Base-by-base conservation (phyloP, 306 rosid species). In the Vicia villosa region DNA sequence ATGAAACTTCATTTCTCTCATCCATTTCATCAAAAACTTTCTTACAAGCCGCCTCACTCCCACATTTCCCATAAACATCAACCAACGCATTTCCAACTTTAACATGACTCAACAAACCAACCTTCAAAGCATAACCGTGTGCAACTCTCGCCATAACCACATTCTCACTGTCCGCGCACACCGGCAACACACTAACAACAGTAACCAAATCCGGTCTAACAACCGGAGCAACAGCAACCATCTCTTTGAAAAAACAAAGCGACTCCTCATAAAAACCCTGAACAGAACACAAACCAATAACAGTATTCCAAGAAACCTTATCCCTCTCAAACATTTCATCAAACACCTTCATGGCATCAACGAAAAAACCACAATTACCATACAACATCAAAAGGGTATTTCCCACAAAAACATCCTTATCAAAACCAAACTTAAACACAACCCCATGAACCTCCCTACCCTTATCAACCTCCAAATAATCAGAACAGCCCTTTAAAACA, bases 41-140 rank as follows among this genome's bases (percentile, higher is more conserved):
- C 81, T 43, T 78, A 8, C 80, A 82, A 76, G 86, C 91, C 72
- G 72, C 70, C 83, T 49, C 87, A 46, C 71, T 74, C 69, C 94
- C 83, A 66, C 97, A 85, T 79, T 93, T 93, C 66, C 98, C 97
- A 5, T 90, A 90, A 32, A 78, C 96, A 74, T 93, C 91, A 59
- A 93, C 80, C 78, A 93, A 74, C 0, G 89, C 87, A 81, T 93
- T 93, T 61, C 86, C 79, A 70, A 78, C 73, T 50, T 81, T 90
- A 9, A 86, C 75, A 13, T 81, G 79, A 69, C 43, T 68, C 74
- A 77, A 83, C 84, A 88, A 78, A 50, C 97, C 98, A 81, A 73
- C 86, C 83, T 93, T 93, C 80, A 74, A 66, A 66, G 60, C 85
- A 87, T 79, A 90, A 68, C 91, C 84, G 42, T 93, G 98, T 36